These are phyloP conservation scores for Apiospora phragmitis DNA, from an alignment of 2,329 filamentous ascomycete species.

Conservation along the genomic window DNA sequence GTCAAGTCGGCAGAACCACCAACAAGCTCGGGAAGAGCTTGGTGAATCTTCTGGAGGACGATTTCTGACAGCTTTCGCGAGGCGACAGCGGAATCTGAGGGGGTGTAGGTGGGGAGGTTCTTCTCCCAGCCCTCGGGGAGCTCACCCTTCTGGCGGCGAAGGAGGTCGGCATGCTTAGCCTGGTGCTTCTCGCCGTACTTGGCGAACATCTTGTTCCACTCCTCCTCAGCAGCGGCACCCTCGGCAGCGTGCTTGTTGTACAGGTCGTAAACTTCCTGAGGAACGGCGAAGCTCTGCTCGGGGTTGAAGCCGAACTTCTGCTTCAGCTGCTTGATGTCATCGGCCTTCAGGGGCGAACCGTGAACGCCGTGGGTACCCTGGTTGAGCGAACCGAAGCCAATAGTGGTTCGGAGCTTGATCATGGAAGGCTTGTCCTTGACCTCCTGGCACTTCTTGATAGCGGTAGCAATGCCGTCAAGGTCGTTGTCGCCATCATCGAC, in stretches of 20 bases:
- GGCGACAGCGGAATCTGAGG: slow-evolving; percentile 79
- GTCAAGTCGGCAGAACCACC: slow-evolving; percentile 98
- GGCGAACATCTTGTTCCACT: slow-evolving; percentile 92
- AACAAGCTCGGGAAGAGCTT: slow-evolving; percentile 81
- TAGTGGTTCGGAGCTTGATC: slow-evolving; percentile 96
- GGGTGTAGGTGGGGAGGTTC: slow-evolving; percentile 85
- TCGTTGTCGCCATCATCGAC: slow-evolving; percentile 89
- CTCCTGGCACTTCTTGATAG: slow-evolving; percentile 80
- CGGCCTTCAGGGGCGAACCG: slow-evolving; percentile 91
- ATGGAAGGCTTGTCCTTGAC: slow-evolving; percentile 96
- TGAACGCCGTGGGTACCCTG: slow-evolving; percentile 95
- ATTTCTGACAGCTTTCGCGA: slow-evolving; percentile 96
- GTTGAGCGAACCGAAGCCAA: slow-evolving; percentile 91
- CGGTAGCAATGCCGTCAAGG: slow-evolving; percentile 82
- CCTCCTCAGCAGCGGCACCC: slow-evolving; percentile 85
- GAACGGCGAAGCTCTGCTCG: slow-evolving; percentile 87
- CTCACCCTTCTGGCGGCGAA: slow-evolving; percentile 75
- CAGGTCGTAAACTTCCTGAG: slow-evolving; percentile 89
- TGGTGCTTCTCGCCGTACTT: slow-evolving; percentile 82
- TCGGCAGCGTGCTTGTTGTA: slow-evolving; percentile 84
- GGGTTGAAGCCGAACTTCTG: slow-evolving; percentile 94
- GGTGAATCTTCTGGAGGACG: slow-evolving; percentile 85
- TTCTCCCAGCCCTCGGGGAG: slow-evolving; percentile 98
- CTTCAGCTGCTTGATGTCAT: slow-evolving; percentile 94
- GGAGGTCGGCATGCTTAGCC: slow-evolving; percentile 76